phyloP scores from a whole-genome alignment of 495 filamentous ascomycete genomes.

The Neurospora intermedia region DNA sequence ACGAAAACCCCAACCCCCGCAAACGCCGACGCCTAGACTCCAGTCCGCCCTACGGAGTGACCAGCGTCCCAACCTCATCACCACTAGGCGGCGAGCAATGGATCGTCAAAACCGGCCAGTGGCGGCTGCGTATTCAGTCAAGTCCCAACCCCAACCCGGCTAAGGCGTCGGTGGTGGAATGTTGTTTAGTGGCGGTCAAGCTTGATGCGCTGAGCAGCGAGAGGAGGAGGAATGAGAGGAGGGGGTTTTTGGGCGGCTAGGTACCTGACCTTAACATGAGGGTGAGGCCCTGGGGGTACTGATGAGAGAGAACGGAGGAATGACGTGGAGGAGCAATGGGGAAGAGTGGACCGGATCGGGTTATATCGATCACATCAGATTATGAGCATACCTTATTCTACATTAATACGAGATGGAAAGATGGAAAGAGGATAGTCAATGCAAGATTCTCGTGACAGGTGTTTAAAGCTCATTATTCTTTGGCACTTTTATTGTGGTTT shows the following conservation, averaged over 20 bases:
- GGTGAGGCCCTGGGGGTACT: too few species aligned
- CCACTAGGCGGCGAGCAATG: conserved; percentile 37
- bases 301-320: not conserved
- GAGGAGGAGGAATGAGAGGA: conserved; percentile 53
- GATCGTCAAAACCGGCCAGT: conserved; percentile 71
- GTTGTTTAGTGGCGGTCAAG: conserved; percentile 67
- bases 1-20: not conserved
- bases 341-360: too few species aligned
- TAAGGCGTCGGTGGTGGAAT: conserved; percentile 41
- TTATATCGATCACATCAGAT: too few species aligned
- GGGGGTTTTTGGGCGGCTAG: conserved; percentile 49
- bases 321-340: too few species aligned
- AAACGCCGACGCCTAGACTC: conserved; percentile 16
- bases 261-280: not conserved
- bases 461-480: not conserved
- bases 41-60: conserved; percentile 18
- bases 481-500: not conserved
- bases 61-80: not conserved
- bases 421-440: too few species aligned
- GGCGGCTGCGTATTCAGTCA: conserved; percentile 60
- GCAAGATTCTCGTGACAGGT: not conserved
- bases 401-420: too few species aligned
- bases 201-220: conserved; percentile 64
- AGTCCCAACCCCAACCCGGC: conserved; percentile 14
- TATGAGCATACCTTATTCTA: too few species aligned